A percentile compares a stretch with the other conserved stretches of the same genome.
These are phyloP conservation scores for Spathaspora arborariae DNA, from an alignment of 805 yeast genomes.

Conservation along the genomic window DNA sequence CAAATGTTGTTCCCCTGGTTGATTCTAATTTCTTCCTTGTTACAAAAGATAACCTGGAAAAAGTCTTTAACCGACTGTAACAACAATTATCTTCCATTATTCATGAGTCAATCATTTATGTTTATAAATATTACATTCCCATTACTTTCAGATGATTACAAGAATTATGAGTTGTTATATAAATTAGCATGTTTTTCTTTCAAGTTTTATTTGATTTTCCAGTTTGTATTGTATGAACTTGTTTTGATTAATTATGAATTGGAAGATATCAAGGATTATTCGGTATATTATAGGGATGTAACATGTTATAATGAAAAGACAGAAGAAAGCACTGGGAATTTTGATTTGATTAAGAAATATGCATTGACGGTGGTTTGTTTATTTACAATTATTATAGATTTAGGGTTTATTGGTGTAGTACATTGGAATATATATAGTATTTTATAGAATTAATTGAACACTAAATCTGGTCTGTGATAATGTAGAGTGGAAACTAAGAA, in stretches of 20 bases:
- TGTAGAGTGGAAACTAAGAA: no score
- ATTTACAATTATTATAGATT: neutral
- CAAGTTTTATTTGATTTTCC: constrained; percentile 32
- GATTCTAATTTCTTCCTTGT: constrained; percentile 8
- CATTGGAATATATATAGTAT: neutral
- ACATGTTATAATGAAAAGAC: neutral
- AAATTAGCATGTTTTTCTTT: constrained; percentile 19
- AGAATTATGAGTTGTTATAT: constrained; percentile 13
- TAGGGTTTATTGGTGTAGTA: neutral
- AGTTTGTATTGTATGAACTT: constrained; percentile 29
- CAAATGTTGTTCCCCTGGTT: constrained; percentile 13
- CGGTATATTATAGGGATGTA: constrained; percentile 8
- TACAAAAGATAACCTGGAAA: constrained; percentile 3
- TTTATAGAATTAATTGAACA: neutral
- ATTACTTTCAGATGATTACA: no score
- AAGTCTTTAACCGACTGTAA: constrained; percentile 20
- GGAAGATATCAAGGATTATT: constrained; percentile 7
- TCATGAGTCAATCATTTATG: constrained; percentile 33
- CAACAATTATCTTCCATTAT: constrained; percentile 31
- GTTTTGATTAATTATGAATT: constrained; percentile 13
- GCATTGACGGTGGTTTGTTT: neutral
- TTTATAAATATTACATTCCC: constrained; percentile 19
- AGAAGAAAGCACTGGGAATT: neutral
- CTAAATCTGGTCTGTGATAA: no score
- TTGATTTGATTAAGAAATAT: neutral